A percentile compares a stretch with the other conserved stretches of the same genome.
phyloP scores from a whole-genome alignment of 768 basidiomycete species.

The Panus rudis region DNA sequence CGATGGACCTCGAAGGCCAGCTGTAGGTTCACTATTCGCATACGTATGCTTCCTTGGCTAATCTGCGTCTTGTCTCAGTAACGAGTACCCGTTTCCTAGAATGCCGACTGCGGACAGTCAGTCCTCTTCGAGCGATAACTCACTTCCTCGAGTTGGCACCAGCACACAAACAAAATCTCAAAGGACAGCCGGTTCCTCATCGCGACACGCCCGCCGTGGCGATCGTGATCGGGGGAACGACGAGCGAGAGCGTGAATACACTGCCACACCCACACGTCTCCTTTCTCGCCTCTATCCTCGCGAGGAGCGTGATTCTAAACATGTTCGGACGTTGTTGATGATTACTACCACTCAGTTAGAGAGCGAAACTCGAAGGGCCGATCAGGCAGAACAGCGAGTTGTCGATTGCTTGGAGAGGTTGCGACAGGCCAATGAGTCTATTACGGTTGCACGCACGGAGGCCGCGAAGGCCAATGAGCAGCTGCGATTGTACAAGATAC shows the following conservation, averaged over 20 bases:
- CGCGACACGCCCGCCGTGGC: slow-evolving; percentile 7
- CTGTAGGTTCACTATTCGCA: too few species aligned
- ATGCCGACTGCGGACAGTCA: slow-evolving; percentile 8
- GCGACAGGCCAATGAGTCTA: slow-evolving; percentile 51
- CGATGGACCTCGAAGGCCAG: too few species aligned
- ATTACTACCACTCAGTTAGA: slow-evolving; percentile 34
- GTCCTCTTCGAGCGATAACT: slow-evolving; percentile 14
- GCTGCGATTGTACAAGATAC: slow-evolving; percentile 51
- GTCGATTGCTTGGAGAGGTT: slow-evolving; percentile 44
- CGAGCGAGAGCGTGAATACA: slow-evolving; percentile 2
- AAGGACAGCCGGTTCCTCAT: slow-evolving; percentile 7
- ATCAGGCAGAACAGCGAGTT: slow-evolving; percentile 45
- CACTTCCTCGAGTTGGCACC: slow-evolving; percentile 14
- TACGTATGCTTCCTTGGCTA: too few species aligned
- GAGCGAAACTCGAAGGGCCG: slow-evolving; percentile 48
- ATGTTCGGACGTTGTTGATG: slow-evolving; percentile 15
- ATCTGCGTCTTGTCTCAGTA: too few species aligned
- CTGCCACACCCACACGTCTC: slow-evolving; percentile 11
- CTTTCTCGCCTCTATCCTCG: slow-evolving; percentile 17
- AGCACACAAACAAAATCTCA: slow-evolving; percentile 14
- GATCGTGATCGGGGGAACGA: slow-evolving; percentile 13
- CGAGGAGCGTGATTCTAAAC: slow-evolving; percentile 14
- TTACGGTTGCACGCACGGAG: slow-evolving; percentile 49
- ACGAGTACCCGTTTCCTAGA: slow-evolving; percentile 18
- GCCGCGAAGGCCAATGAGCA: slow-evolving; percentile 50